Conservation (phyloP, 805 yeast genomes). For the Saturnispora kantuleensis region DNA sequence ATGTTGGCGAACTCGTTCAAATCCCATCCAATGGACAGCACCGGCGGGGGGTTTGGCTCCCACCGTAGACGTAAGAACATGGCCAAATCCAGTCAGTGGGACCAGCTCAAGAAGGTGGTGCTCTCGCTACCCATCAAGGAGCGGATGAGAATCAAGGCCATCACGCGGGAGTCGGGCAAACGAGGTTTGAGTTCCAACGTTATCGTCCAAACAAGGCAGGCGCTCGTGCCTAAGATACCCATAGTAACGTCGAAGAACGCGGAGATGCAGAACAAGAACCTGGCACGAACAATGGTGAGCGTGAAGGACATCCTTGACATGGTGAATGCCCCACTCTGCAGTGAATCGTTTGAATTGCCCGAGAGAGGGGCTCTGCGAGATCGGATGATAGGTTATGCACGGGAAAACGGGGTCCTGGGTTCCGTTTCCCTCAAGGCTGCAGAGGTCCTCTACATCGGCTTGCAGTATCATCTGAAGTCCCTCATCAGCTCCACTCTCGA, state of each 20-base stretch:
- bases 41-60: constrained; percentile 38
- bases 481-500: constrained; percentile 69
- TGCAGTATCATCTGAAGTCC: constrained; percentile 70
- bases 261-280: constrained; percentile 11
- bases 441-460: constrained; percentile 70
- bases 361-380: constrained; percentile 60
- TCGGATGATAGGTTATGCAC: constrained; percentile 68
- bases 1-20: constrained; percentile 77
- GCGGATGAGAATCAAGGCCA: constrained; percentile 71
- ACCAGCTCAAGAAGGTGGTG: constrained; percentile 73
- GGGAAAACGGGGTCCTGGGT: constrained; percentile 86
- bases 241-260: constrained; percentile 40
- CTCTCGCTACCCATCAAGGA: constrained; percentile 80
- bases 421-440: constrained; percentile 66
- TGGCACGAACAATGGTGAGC: constrained; percentile 59
- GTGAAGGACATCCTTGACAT: constrained; percentile 88
- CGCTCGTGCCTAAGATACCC: constrained; percentile 78
- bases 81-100: constrained; percentile 62
- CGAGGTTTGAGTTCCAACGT: constrained; percentile 62
- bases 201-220: constrained; percentile 59
- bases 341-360: constrained; percentile 74
- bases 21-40: constrained; percentile 57
- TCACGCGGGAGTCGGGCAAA: constrained; percentile 76
- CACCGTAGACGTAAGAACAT: constrained; percentile 35
- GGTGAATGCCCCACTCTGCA: constrained; percentile 67